Evolutionary conservation across 495 filamentous ascomycete species (phyloP).

Genomic region (Elasticomyces elasticus): DNA sequence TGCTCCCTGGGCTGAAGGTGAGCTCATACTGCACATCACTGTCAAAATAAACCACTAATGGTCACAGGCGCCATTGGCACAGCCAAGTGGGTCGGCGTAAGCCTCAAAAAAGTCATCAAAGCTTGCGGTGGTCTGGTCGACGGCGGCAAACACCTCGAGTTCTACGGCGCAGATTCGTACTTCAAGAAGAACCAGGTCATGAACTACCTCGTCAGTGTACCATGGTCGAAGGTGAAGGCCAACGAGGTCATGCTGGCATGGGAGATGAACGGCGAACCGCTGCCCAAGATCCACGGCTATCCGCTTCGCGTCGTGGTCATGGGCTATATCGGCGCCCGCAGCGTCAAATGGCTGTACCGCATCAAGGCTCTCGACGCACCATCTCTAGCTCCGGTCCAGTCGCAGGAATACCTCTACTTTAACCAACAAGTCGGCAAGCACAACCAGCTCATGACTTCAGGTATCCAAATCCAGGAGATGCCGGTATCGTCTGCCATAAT

Average conservation of each 20-base stretch:
- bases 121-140: constrained; percentile 50
- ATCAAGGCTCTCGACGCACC: constrained; percentile 42
- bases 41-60: constrained; percentile 43
- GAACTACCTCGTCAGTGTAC: constrained; percentile 56
- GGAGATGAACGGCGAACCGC: constrained; percentile 60
- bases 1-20: constrained; percentile 40
- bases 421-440: constrained; percentile 51
- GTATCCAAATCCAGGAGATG: constrained; percentile 56
- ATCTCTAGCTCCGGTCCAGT: constrained; percentile 31
- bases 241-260: constrained; percentile 59
- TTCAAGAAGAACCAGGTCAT: constrained; percentile 52
- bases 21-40: background rate
- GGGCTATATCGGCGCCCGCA: constrained; percentile 53
- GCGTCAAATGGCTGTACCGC: constrained; percentile 49
- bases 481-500: constrained; percentile 53
- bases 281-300: constrained; percentile 56
- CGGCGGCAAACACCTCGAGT: constrained; percentile 49
- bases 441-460: constrained; percentile 32
- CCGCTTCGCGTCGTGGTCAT: constrained; percentile 53
- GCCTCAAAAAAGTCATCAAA: constrained; percentile 57
- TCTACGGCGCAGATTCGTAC: constrained; percentile 58
- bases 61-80: constrained; percentile 49
- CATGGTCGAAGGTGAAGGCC: constrained; percentile 52
- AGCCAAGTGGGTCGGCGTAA: constrained; percentile 51
- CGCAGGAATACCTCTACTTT: constrained; percentile 51